Percentiles rank a stretch among this genome's conserved stretches.
Evolutionary conservation across 2,329 filamentous ascomycete species (phyloP).

Genomic region (Mariannaea sp.): DNA sequence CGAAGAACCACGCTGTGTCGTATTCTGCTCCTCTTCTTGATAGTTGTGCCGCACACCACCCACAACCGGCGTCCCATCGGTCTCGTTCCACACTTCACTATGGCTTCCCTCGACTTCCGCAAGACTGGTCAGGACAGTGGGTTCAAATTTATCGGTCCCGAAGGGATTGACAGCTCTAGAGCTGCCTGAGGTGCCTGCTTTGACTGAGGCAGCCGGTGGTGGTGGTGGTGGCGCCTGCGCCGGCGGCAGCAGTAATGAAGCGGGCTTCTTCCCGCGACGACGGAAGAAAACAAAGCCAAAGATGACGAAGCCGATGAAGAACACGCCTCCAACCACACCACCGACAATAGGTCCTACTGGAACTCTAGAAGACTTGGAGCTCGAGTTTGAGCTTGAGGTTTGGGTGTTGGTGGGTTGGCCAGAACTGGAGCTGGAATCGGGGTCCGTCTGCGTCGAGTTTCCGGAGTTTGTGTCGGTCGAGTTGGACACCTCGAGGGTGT

Average conservation of each 20-base stretch:
- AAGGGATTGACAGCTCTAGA: not conserved
- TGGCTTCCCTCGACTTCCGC: slow-evolving; percentile 3
- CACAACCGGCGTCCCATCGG: not conserved
- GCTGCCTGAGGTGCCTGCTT: not conserved
- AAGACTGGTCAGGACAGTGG: not conserved
- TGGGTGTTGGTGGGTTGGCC: not conserved
- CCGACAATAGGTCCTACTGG: slow-evolving; percentile 25
- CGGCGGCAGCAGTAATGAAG: too few relatives aligned
- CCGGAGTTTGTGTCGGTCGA: not conserved
- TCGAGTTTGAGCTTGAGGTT: not conserved
- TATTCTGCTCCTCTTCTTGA: not conserved
- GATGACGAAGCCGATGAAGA: slow-evolving; percentile 22
- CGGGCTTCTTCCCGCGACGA: slow-evolving; percentile 8
- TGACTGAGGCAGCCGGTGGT: not conserved
- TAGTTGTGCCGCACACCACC: not conserved
- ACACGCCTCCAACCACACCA: slow-evolving; percentile 26
- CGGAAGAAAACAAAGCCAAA: slow-evolving; percentile 23
- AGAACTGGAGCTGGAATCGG: not conserved
- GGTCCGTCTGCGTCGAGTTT: not conserved
- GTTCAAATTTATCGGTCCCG: not conserved
- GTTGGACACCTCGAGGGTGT: slow-evolving; percentile 21
- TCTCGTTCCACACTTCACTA: slow-evolving; percentile 10
- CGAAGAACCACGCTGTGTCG: not conserved
- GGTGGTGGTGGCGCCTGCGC: too few relatives aligned
- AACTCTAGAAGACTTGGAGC: too few relatives aligned